Evolutionary conservation across 768 basidiomycete genomes (phyloP), one percentile per base, ranked within the genome.

Genomic region (Hericium erinaceus): DNA sequence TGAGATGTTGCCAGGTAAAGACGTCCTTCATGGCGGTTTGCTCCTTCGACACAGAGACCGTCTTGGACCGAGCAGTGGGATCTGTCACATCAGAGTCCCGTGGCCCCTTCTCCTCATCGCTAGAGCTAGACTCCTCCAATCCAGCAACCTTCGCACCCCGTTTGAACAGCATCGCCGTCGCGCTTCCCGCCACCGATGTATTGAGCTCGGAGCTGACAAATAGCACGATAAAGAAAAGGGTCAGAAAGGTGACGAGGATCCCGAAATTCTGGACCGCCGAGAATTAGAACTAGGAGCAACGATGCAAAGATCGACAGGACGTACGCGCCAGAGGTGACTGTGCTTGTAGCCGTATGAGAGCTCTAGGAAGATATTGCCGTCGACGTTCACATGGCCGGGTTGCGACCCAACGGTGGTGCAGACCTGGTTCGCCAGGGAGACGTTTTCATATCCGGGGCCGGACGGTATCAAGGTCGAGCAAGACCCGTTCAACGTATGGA

Each of bases 1-100:
- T 73, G 50, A 92, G 60, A 60, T 83, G 74, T 54, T 83, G 77
- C 89, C 90, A 97, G 0, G 92, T 89, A 70, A 97, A 94, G 4
- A 84, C 77, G 62, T 86, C 77, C 18, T 68, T 74, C 76, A 69
- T 69, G 55, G 52, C 59, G 11, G 65, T 64, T 11, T 26, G 55
- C 33, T 51, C 58, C 37, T 56, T 58, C 22, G 56, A 44, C 39
- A 51, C 46, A 48, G 58, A 58, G 26, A 54, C 53, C 6, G 60
- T 57, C 54, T 60, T 57, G 12, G 48, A 54, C 7, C 44, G 44
- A 46, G 9, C 44, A 15, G 22, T 46, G 44, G n/a, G 16, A 22
- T 9, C 22, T 46, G 44, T 46, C 22, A 22, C 33, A 46, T 46
- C n/a, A 46, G 44, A 20, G 16, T 46, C n/a, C 16, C 9, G 44